A percentile compares a stretch with the other conserved stretches of the same genome.
phyloP scores from a whole-genome alignment of 352 stramenopile genomes.

The Pythium chondricola region DNA sequence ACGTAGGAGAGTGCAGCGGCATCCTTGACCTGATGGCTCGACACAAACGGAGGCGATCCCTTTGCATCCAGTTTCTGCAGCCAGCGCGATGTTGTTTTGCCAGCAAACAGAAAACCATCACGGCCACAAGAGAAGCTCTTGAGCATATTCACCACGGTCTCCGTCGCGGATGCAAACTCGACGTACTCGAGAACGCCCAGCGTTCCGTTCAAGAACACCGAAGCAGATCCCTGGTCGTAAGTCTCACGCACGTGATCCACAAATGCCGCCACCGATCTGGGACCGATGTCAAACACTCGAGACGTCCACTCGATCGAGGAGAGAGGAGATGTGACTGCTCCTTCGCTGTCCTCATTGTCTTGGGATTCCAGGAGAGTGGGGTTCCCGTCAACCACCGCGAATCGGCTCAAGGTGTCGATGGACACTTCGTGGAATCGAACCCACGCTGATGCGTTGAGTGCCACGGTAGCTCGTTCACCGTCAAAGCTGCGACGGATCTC shows the following conservation, averaged over 20 bases:
- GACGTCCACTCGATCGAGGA: constrained; percentile 41
- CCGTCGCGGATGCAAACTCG: constrained; percentile 41
- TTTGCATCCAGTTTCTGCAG: constrained; percentile 1
- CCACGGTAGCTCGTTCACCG: constrained; percentile 4
- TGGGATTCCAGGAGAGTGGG: constrained; percentile 5
- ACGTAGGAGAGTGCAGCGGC: constrained; percentile 30
- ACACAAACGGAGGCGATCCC: neutral
- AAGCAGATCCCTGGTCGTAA: constrained; percentile 4
- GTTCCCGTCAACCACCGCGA: constrained; percentile 8
- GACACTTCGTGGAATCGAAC: constrained; percentile 11
- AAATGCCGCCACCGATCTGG: constrained; percentile 35
- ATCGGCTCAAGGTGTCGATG: neutral
- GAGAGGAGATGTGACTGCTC: neutral
- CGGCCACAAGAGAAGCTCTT: constrained; percentile 18
- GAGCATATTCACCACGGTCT: no score
- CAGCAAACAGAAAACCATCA: constrained; percentile 4
- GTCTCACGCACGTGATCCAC: constrained; percentile 2
- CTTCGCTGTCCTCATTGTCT: constrained; percentile 1
- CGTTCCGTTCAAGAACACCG: constrained; percentile 42
- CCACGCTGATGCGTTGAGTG: constrained; percentile 2
- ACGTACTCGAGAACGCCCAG: constrained; percentile 48
- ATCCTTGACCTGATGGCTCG: constrained; percentile 24
- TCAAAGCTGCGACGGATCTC: constrained; percentile 7
- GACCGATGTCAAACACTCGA: constrained; percentile 57
- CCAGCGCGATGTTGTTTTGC: constrained; percentile 14